Conservation (phyloP, 2,329 filamentous ascomycete species). For the Colletotrichum destructivum region DNA sequence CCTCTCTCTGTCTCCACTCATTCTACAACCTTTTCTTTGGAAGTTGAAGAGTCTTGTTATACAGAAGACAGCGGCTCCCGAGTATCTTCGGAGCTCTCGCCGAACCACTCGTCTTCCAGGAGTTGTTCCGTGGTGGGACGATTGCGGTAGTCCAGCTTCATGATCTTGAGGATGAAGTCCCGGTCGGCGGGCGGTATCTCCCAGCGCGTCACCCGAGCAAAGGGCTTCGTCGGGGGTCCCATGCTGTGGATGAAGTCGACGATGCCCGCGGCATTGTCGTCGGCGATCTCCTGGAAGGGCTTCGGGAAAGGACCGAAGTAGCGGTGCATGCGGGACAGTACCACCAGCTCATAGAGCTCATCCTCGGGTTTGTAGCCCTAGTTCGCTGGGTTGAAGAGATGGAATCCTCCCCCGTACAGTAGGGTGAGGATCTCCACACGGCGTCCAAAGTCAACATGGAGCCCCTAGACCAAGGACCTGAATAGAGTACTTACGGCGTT, state of each 20-base stretch:
- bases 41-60: neutral
- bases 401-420: constrained; percentile 3
- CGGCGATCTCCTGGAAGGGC: constrained; percentile 10
- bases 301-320: constrained; percentile 11
- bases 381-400: constrained; percentile 4
- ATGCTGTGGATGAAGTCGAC: constrained; percentile 15
- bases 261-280: neutral
- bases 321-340: constrained; percentile 10
- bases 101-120: constrained; percentile 10
- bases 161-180: constrained; percentile 9
- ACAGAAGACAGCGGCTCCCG: constrained; percentile 1
- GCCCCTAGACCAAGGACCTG: neutral
- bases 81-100: constrained; percentile 3
- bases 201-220: neutral
- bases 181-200: constrained; percentile 13
- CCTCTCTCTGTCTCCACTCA: too few species aligned
- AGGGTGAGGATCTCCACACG: neutral
- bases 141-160: constrained; percentile 10
- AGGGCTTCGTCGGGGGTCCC: neutral
- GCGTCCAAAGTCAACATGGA: neutral
- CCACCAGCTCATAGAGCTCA: constrained; percentile 2
- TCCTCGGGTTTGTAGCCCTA: neutral
- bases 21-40: neutral
- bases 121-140: constrained; percentile 14
- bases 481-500: neutral